Base-by-base conservation (phyloP, 495 filamentous ascomycete species). In the Terfezia boudieri region DNA sequence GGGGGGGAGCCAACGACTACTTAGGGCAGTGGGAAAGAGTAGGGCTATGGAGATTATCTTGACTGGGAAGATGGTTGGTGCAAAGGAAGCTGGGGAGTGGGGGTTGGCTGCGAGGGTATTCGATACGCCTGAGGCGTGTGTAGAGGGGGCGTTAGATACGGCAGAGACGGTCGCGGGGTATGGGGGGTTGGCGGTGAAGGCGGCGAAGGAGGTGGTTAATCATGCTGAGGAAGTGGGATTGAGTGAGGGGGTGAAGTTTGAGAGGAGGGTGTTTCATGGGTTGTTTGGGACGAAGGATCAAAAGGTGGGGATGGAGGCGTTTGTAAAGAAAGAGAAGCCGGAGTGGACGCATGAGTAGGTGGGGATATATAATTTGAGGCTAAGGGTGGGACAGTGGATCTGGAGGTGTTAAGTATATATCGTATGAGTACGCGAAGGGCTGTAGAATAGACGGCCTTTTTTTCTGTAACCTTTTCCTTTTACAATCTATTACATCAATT, bases 171-270 rank as follows among this genome's bases (percentile, higher is more conserved):
- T 98, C 70, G 86, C 92, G 0, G 71, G 80, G 0, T 83, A 85
- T 65, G 83, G 80, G 36, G 74, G 70, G 60, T 78, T 96, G 37
- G 82, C 86, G 0, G 79, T 92, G 23, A 77, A 82, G 72, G 90
- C 84, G n/a, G 83, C 79, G 8, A 98, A 98, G 76, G 90, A 96
- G 74, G 92, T 87, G 16, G 87, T 98, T 26, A 94, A 94, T 62
- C 94, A 94, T 79, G 89, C 84, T 62, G 85, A 94, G 72, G 89
- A 96, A 60, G 64, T 89, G 58, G 70, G 78, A 11, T 68, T 98
- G 57, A 73, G 81, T 60, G 92, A 95, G 62, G 90, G 90, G 0
- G 80, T 98, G 1, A 92, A 96, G 71, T 95, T 76, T 70, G 90
- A 98, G 77, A 71, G 90, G 65, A 73, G 89, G 52, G 71, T 95